Percentiles rank a stretch among this genome's conserved stretches.
Evolutionary conservation across 1,139 yeast species (phyloP).

Genomic region (Geotrichum histeridarum): DNA sequence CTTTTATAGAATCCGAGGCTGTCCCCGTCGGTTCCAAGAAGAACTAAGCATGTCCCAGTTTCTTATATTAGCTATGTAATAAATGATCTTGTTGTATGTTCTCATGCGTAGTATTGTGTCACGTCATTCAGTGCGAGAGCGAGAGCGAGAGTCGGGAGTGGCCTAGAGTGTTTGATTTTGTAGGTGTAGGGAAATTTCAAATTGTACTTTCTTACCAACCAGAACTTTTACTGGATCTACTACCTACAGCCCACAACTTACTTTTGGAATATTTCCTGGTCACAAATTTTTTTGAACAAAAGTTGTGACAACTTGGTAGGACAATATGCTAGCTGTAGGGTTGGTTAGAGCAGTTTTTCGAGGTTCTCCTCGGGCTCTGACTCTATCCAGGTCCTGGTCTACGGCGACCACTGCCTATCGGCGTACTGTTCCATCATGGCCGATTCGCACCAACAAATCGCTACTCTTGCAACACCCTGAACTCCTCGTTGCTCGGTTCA

Average conservation of each 20-base stretch:
- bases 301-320: neutral
- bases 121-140: too few species aligned
- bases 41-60: slow-evolving; percentile 14
- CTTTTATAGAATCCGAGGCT: slow-evolving; percentile 25
- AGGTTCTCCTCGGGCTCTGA: slow-evolving; percentile 1
- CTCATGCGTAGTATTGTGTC: too few species aligned
- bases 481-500: slow-evolving; percentile 1
- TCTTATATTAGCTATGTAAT: slow-evolving; percentile 6
- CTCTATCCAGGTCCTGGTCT: neutral
- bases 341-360: slow-evolving; percentile 1
- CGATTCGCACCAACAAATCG: neutral
- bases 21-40: slow-evolving; percentile 24
- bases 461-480: neutral
- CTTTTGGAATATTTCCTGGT: neutral
- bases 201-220: neutral
- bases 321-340: slow-evolving; percentile 6
- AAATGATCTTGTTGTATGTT: neutral
- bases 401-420: neutral
- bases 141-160: too few species aligned
- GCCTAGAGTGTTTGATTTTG: neutral
- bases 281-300: too few species aligned
- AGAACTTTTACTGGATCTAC: neutral
- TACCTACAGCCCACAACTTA: neutral
- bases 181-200: neutral
- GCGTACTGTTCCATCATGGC: neutral